Base-by-base conservation (phyloP, 2,329 filamentous ascomycete genomes). In the Tolypocladium endophyticum region DNA sequence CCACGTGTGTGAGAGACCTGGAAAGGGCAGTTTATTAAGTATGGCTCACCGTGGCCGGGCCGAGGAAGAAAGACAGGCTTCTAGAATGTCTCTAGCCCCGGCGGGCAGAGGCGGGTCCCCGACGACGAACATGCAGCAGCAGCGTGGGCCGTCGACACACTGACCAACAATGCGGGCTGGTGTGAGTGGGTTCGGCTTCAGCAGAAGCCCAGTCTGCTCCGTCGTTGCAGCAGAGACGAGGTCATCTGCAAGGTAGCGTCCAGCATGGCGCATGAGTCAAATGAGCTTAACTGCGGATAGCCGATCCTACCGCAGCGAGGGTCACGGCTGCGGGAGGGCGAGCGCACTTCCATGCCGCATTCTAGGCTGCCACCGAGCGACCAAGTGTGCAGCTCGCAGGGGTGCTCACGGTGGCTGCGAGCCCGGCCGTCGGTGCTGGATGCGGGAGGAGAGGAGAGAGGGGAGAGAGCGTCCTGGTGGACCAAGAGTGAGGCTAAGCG, bases 401-500 rank as follows among this genome's bases (percentile, higher is more conserved):
- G 55, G 55, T 23, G 6, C 12, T 38, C 55, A 33, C 11, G 38
- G 55, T 56, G 55, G 38, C 55, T 43, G 55, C 38, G 20, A 33
- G 20, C 30, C 38, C 39, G 8, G 55, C n/a, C 55, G 25, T 56
- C 25, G 36, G 38, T 39, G 18, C 36, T 56, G 25, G 18, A 56
- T 12, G n/a, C n/a, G 33, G 53, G 54, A 35, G 23, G 23, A 28
- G 35, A 28, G 25, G 35, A 18, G 23, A 30, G 55, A 25, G 36
- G n/a, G 28, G 35, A 55, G 30, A 39, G 8, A 8, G 5, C 18
- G 35, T 1, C n/a, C 9, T 33, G 56, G 56, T 43, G 41, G 38
- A 50, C 33, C 56, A 11, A 57, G 33, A 57, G 41, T 57, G 56
- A 57, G 56, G 56, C 56, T 57, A 56, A 56, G 38, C 38, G 35